These are phyloP conservation scores for Cyclotella choctawhatcheeana DNA, from an alignment of 108 stramenopile genomes.

Conservation along the genomic window DNA sequence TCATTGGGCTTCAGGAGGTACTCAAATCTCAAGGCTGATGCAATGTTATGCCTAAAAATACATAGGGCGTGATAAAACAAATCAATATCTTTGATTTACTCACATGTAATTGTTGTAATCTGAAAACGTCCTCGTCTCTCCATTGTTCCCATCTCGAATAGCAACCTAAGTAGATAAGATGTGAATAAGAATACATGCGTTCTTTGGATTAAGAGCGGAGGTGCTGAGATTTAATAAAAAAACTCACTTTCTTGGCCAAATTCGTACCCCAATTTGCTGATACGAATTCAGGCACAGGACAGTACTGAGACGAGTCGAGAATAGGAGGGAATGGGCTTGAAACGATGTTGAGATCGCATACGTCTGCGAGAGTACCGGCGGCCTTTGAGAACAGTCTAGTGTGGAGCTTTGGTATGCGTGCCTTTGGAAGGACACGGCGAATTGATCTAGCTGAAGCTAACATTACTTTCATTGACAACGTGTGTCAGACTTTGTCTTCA, in stretches of 20 bases:
- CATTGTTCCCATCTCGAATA: conserved; percentile 76
- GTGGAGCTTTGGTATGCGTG: too few relatives aligned
- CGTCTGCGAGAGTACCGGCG: conserved; percentile 32
- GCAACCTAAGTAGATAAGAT: conserved; percentile 45
- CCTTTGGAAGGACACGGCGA: too few relatives aligned
- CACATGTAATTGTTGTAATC: conserved; percentile 62
- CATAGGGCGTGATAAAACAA: too few relatives aligned
- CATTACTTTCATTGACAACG: too few relatives aligned
- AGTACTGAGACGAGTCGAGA: conserved; percentile 26
- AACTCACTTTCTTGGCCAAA: too few relatives aligned
- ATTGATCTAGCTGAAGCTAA: too few relatives aligned
- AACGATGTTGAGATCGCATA: conserved; percentile 38
- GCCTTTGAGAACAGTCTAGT: background rate
- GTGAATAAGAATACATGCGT: too few relatives aligned
- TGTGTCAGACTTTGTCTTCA: too few relatives aligned
- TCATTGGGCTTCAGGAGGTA: conserved; percentile 54
- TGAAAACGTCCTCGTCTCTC: conserved; percentile 69
- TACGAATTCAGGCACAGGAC: conserved; percentile 68
- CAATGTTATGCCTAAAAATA: conserved; percentile 45
- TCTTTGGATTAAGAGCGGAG: too few relatives aligned
- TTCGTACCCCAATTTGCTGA: conserved; percentile 64
- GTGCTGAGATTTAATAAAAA: too few relatives aligned
- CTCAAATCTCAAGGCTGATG: conserved; percentile 60
- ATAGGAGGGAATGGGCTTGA: conserved; percentile 72
- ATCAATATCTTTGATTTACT: conserved; percentile 11